Percentiles rank a stretch among this genome's conserved stretches.
These are phyloP conservation scores for Stephanodiscus minutulus DNA, from an alignment of 108 stramenopile genomes.

Conservation along the genomic window DNA sequence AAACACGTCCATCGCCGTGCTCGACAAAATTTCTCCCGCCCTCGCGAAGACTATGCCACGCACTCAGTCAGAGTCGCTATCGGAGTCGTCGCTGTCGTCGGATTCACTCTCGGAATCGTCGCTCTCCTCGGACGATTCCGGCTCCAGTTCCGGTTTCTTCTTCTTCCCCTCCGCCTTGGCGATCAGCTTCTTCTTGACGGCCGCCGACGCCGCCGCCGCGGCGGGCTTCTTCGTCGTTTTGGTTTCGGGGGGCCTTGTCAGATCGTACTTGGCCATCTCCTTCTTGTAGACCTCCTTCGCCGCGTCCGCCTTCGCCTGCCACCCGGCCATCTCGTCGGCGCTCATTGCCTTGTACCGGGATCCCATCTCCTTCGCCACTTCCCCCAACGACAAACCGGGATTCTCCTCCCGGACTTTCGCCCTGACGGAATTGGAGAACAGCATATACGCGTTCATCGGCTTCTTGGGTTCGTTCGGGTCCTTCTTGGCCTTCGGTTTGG, in stretches of 20 bases:
- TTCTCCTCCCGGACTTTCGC: conserved; percentile 69
- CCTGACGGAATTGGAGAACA: conserved; percentile 63
- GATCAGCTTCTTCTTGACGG: conserved; percentile 10
- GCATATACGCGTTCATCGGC: conserved; percentile 61
- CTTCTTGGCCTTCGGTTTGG: conserved; percentile 37
- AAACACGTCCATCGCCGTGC: not conserved
- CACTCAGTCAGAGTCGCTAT: conserved; percentile 19
- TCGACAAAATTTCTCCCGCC: not conserved
- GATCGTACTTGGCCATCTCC: conserved; percentile 47
- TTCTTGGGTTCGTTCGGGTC: conserved; percentile 71
- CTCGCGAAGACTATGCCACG: not conserved
- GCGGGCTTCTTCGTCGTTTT: too few species aligned
- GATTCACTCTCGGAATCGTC: conserved; percentile 18
- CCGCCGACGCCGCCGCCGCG: not conserved
- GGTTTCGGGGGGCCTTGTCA: conserved; percentile 27
- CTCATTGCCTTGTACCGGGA: conserved; percentile 59
- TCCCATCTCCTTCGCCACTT: conserved; percentile 60
- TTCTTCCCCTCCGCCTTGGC: conserved; percentile 36
- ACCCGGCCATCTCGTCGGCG: conserved; percentile 62
- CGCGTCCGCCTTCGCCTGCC: conserved; percentile 61
- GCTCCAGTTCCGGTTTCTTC: conserved; percentile 37
- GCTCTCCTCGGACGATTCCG: conserved; percentile 25
- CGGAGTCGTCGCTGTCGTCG: conserved; percentile 38
- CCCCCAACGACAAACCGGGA: conserved; percentile 63
- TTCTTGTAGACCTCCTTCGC: conserved; percentile 73